Base-by-base conservation (phyloP, 2,329 filamentous ascomycete genomes). In the Coniochaeta sp. region DNA sequence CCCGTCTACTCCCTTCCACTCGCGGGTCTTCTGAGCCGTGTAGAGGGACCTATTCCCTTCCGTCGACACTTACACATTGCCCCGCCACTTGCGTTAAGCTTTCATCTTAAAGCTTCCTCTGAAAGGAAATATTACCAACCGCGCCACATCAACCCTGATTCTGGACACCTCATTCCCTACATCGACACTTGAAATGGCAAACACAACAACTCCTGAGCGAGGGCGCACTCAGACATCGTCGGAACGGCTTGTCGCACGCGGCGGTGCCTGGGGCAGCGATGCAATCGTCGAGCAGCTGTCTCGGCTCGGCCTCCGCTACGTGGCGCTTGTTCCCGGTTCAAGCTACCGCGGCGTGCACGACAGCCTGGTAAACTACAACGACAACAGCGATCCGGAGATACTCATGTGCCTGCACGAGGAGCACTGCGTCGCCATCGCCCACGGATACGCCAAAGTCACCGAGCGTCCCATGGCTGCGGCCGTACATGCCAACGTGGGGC, bases 321-420 rank as follows among this genome's bases (percentile, higher is more conserved):
- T 61, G 11, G 60, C 57, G 7, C 38, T 59, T 3, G 57, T 61
- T 1, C 60, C 57, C 17, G 60, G 60, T 8, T 61, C 57, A 17
- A 59, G 57, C 36, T 59, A 59, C 31, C 57, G 60, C 22, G 57
- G 60, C 50, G 26, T 61, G 28, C 60, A 61, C 40, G 60, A 59
- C 57, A 61, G 60, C 38, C 28, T 61, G 6, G 60, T 61, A n/a
- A 59, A 61, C 60, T 61, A 61, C 47, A 61, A 61, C 56, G 36
- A 40, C 34, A 50, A 61, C 24, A 24, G 22, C 36, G 28, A 61
- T 57, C 60, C 60, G 11, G 26, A 61, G 60, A 61, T 61, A 11
- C 33, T 61, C 43, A 24, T 61, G 17, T 61, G 60, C 31, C 47
- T 61, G 34, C 60, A 61, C 47, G 60, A 61, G 43, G 60, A 61